A percentile compares a stretch with the other conserved stretches of the same genome.
Evolutionary conservation across 148 eudicot species (phyloP).

Genomic region (Vaccinium myrtillus): DNA sequence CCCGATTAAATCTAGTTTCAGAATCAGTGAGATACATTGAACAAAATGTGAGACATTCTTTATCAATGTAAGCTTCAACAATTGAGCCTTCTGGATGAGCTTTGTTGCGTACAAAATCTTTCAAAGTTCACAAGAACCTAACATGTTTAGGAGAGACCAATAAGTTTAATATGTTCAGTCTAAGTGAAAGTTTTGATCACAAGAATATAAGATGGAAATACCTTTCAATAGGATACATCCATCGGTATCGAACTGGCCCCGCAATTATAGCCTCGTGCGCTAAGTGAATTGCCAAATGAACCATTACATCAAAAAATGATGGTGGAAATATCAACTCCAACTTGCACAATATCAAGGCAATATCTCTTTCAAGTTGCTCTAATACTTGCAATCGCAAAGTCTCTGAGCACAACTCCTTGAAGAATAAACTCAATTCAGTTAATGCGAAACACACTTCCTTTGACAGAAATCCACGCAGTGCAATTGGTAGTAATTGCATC

Average conservation of each 20-base stretch:
- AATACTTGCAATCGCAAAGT: neutral
- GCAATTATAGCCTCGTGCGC: no score
- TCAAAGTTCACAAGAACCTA: neutral
- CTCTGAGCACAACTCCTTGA: neutral
- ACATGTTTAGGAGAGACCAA: no score
- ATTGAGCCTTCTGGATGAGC: slow-evolving; percentile 5
- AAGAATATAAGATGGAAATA: no score
- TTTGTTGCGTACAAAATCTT: slow-evolving; percentile 2
- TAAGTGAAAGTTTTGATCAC: no score
- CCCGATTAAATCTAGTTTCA: neutral
- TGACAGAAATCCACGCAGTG: neutral
- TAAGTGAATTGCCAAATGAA: slow-evolving; percentile 10
- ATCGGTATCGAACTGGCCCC: no score
- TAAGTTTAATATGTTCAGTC: no score
- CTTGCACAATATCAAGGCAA: neutral
- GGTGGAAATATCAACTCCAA: slow-evolving; percentile 1
- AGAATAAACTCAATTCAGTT: neutral
- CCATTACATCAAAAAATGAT: slow-evolving; percentile 13
- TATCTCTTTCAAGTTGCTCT: neutral
- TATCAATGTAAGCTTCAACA: slow-evolving; percentile 16
- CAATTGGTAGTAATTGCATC: neutral
- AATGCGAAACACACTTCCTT: neutral
- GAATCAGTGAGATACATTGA: slow-evolving; percentile 1
- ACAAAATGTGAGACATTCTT: slow-evolving; percentile 11
- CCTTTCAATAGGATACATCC: no score